phyloP scores from a whole-genome alignment of 2,329 filamentous ascomycete species.

The Thelonectria olida region DNA sequence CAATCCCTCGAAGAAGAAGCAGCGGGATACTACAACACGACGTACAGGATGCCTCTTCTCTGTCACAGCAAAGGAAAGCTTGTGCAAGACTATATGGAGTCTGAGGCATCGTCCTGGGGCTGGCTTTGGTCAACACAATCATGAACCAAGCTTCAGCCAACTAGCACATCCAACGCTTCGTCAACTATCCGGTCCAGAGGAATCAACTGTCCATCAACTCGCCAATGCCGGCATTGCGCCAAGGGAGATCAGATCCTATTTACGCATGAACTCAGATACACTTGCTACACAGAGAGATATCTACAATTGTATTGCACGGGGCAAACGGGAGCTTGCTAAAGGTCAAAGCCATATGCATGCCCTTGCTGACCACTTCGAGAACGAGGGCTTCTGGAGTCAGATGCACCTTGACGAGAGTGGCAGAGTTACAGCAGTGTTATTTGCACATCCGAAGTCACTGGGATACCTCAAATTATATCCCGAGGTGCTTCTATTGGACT shows the following conservation, averaged over 20 bases:
- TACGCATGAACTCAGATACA: not conserved
- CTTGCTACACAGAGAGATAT: too few species aligned
- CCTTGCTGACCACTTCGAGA: slow-evolving; percentile 29
- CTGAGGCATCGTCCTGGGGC: not conserved
- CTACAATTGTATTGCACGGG: slow-evolving; percentile 17
- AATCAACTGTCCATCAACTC: not conserved
- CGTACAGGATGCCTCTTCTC: not conserved
- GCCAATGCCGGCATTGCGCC: slow-evolving; percentile 4
- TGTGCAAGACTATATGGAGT: not conserved
- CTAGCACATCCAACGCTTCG: not conserved
- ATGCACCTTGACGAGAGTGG: slow-evolving; percentile 25
- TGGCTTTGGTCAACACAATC: not conserved
- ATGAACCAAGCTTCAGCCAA: not conserved
- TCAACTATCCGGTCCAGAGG: not conserved
- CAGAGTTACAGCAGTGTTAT: slow-evolving; percentile 29
- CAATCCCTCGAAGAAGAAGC: not conserved
- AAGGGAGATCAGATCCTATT: slow-evolving; percentile 27
- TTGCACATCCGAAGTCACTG: slow-evolving; percentile 31
- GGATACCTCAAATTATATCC: slow-evolving; percentile 28
- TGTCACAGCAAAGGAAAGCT: not conserved
- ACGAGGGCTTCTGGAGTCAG: slow-evolving; percentile 15
- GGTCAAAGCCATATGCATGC: slow-evolving; percentile 16
- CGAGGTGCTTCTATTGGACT: slow-evolving; percentile 28
- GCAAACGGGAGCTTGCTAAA: slow-evolving; percentile 25
- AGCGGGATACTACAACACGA: not conserved